Evolutionary conservation across 2,329 filamentous ascomycete species (phyloP).

Genomic region (Fusarium chaquense): DNA sequence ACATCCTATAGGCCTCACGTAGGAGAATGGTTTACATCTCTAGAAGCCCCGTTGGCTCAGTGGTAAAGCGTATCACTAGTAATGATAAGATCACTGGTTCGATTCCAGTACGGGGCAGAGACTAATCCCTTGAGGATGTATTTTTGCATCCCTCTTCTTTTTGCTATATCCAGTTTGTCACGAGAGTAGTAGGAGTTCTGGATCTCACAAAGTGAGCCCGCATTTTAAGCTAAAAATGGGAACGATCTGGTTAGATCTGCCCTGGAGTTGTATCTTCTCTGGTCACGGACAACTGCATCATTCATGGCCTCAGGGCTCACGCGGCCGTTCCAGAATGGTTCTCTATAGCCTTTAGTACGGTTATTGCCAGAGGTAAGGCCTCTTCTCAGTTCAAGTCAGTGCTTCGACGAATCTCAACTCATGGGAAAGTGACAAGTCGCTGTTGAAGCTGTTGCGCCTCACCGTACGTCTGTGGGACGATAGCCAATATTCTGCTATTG

Average conservation of each 20-base stretch:
- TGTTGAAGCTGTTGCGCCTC: too few species aligned
- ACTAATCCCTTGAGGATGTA: background rate
- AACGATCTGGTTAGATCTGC: background rate
- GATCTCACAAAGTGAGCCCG: background rate
- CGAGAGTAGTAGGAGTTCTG: background rate
- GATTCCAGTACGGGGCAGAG: slow-evolving; percentile 2
- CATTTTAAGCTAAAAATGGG: background rate
- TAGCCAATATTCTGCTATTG: too few species aligned
- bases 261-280: background rate
- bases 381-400: too few species aligned
- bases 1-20: background rate
- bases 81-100: slow-evolving; percentile 1
- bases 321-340: background rate
- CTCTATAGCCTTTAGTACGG: background rate
- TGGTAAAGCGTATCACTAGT: slow-evolving; percentile 2
- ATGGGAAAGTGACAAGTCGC: too few species aligned
- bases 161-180: background rate
- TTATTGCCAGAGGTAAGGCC: background rate
- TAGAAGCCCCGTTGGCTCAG: background rate
- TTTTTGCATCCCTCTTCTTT: background rate
- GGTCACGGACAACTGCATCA: too few species aligned
- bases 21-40: background rate
- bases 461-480: background rate
- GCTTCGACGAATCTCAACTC: background rate
- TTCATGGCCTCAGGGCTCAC: background rate